Base-by-base conservation (phyloP, 2,329 filamentous ascomycete genomes). In the Coniochaeta sp. region DNA sequence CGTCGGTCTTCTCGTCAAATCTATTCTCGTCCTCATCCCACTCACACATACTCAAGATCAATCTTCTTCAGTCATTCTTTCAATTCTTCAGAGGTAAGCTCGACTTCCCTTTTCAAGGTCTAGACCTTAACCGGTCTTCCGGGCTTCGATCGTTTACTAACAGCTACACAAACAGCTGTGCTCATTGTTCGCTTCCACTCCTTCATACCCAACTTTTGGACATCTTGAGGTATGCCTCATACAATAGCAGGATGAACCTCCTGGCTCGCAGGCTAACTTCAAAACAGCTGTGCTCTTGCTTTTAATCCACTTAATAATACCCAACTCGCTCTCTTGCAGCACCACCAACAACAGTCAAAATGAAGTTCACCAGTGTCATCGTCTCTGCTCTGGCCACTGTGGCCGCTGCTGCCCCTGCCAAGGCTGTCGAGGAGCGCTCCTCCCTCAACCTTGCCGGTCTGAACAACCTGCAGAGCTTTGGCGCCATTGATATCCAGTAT, bases 361-460 rank as follows among this genome's bases (percentile, higher is more conserved):
- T 82, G 80, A 79, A 81, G 76, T 70, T 74, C 71, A 69, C 75
- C 58, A 74, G 73, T 64, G 67, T 82, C 71, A 62, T 82, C 70
- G 67, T 74, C 68, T 71, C 75, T 69, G 72, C 72, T 61, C 72
- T 81, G 59, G 77, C 77, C 64, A 75, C 77, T 63, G 67, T 80
- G 63, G 76, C 71, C 63, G 65, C 69, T 59, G 79, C 79, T 58
- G 77, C 77, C 57, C 79, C 80, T 50, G 66, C 74, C 61, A 65
- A 71, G 61, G 70, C 70, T 66, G 59, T 77, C 59, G 71, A 75
- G 62, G 67, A 74, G 47, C 73, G 71, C 60, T 38, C 69, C 58
- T 67, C 70, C 67, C 72, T 77, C 60, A 73, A 81, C 66, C 69
- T 77, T 56, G 67, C 69, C 61, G 69, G 70, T 65, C 68, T 79